phyloP scores from a whole-genome alignment of 2,329 filamentous ascomycete species.

The Aspergillus versicolor region DNA sequence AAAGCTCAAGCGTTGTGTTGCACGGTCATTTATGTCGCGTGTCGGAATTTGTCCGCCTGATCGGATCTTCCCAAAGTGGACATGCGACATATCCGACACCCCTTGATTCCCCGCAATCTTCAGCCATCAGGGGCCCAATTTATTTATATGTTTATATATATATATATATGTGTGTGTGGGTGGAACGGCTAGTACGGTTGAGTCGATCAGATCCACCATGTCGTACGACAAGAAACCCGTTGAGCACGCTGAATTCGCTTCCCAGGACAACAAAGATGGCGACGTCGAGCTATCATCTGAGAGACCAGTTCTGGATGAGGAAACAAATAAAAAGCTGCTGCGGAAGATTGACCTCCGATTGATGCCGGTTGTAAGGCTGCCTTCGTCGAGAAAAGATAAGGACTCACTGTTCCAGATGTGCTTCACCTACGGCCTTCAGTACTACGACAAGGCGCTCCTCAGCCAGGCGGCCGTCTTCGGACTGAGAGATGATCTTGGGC shows the following conservation, averaged over 20 bases:
- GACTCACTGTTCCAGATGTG: conserved; percentile 8
- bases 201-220: background rate
- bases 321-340: conserved; percentile 7
- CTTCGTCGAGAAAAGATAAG: background rate
- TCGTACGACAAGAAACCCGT: background rate
- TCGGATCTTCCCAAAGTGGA: conserved; percentile 5
- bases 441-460: conserved; percentile 16
- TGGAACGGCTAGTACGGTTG: background rate
- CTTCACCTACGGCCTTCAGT: conserved; percentile 14
- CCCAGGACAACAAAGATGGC: background rate
- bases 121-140: background rate
- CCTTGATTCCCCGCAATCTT: background rate
- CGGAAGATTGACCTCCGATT: conserved; percentile 11
- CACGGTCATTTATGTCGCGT: background rate
- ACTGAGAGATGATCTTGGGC: conserved; percentile 5
- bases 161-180: too few species aligned
- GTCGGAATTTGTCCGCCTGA: background rate
- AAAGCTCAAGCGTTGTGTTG: background rate
- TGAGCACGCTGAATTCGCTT: background rate
- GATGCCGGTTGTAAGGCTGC: conserved; percentile 11
- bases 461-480: conserved; percentile 15
- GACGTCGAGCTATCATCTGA: background rate
- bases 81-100: background rate
- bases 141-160: too few species aligned
- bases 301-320: background rate